Conservation (phyloP, 2,329 filamentous ascomycete genomes). For the Pseudodiploospora longispora region DNA sequence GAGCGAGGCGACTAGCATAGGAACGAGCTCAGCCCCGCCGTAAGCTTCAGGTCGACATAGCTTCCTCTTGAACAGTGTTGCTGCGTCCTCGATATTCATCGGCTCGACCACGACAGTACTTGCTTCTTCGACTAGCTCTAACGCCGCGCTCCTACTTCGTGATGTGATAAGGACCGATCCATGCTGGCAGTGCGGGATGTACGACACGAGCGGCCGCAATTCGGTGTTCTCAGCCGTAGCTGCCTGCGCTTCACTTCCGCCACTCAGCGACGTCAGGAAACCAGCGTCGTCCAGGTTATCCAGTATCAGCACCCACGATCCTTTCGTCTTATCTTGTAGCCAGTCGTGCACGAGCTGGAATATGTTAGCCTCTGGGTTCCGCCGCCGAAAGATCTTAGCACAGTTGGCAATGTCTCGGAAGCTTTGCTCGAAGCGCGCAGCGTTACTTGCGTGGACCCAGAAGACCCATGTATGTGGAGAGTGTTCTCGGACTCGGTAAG, state of each 20-base stretch:
- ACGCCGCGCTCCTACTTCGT: conserved; percentile 8
- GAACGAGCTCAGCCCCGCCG: conserved; percentile 1
- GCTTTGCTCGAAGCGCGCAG: too few relatives aligned
- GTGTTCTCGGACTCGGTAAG: too few relatives aligned
- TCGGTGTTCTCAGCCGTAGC: too few relatives aligned
- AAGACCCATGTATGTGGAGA: too few relatives aligned
- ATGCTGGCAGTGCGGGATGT: too few relatives aligned
- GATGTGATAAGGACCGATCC: conserved; percentile 14
- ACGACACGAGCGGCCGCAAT: too few relatives aligned
- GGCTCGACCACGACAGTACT: conserved; percentile 7
- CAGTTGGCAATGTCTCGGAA: too few relatives aligned
- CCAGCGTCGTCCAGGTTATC: conserved; percentile 31
- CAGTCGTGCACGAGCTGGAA: conserved; percentile 19
- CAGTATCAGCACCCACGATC: conserved; percentile 27
- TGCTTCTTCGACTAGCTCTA: conserved; percentile 8
- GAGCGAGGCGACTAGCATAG: conserved; percentile 12
- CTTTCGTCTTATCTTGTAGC: conserved; percentile 19
- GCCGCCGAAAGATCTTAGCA: too few relatives aligned
- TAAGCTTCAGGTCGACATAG: neutral
- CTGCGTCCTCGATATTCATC: conserved; percentile 9
- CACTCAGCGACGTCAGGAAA: too few relatives aligned
- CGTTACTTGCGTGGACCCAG: too few relatives aligned
- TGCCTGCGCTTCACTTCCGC: too few relatives aligned
- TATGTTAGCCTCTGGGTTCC: conserved; percentile 14
- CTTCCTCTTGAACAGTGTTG: conserved; percentile 12